Percentiles rank a stretch among this genome's conserved stretches.
Conservation (phyloP, 805 yeast species). For the Kluyveromyces siamensis region DNA sequence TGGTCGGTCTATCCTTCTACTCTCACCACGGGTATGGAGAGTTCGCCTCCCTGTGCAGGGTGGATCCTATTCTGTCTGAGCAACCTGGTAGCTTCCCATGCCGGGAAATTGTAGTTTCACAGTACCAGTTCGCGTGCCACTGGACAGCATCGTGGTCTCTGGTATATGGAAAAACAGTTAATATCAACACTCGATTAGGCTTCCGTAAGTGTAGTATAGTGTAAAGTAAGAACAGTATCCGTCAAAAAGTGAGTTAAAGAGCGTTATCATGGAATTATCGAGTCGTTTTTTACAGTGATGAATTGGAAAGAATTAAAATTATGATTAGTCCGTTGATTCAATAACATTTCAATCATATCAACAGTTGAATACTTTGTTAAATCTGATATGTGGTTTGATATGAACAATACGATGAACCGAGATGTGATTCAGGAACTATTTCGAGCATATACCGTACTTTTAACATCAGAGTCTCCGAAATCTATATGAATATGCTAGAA, state of each 20-base stretch:
- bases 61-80: background rate
- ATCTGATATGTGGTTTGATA: background rate
- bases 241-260: conserved; percentile 3
- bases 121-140: background rate
- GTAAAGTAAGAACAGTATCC: conserved; percentile 2
- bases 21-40: background rate
- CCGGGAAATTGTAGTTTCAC: background rate
- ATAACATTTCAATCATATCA: background rate
- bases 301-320: background rate
- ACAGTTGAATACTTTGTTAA: background rate
- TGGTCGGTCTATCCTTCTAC: background rate
- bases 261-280: background rate
- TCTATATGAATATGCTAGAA: background rate
- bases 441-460: background rate
- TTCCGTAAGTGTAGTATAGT: background rate
- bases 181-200: background rate
- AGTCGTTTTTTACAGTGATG: background rate
- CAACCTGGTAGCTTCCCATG: background rate
- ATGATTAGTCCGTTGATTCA: background rate
- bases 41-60: background rate
- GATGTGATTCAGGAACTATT: background rate
- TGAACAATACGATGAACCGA: background rate
- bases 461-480: background rate
- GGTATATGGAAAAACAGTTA: background rate
- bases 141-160: background rate